phyloP scores from a whole-genome alignment of 2,329 filamentous ascomycete genomes.

The Coniochaeta prunicola region DNA sequence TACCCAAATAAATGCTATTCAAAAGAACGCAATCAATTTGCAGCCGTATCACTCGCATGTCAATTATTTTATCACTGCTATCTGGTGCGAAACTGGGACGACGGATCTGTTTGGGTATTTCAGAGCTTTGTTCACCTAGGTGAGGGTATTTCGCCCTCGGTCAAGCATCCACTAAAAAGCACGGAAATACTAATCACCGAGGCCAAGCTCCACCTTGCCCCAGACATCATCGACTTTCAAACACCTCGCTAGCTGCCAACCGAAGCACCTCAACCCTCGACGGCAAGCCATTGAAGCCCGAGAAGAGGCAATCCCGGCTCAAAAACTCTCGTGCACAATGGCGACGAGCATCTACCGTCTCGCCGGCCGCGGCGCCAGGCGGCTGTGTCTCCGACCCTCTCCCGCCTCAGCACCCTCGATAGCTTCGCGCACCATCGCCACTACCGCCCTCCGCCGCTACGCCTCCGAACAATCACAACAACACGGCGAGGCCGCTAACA shows the following conservation, averaged over 20 bases:
- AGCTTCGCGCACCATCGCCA: slow-evolving; percentile 54
- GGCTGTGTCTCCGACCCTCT: slow-evolving; percentile 48
- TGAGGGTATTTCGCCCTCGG: neutral
- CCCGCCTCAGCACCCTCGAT: slow-evolving; percentile 16
- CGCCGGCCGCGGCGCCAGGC: slow-evolving; percentile 60
- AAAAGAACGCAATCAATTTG: neutral
- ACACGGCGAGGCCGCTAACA: slow-evolving; percentile 32
- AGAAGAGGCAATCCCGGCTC: slow-evolving; percentile 17
- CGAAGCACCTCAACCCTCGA: neutral
- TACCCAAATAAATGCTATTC: neutral
- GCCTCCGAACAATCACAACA: slow-evolving; percentile 40
- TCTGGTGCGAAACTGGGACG: neutral
- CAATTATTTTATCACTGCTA: neutral
- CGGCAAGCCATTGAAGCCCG: neutral
- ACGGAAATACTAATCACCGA: slow-evolving; percentile 1
- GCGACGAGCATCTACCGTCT: slow-evolving; percentile 61
- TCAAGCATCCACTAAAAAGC: neutral
- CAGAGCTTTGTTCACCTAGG: neutral
- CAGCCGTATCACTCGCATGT: neutral
- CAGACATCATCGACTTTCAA: neutral
- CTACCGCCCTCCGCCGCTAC: slow-evolving; percentile 54
- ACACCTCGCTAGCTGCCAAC: neutral
- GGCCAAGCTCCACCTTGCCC: neutral
- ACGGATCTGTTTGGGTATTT: neutral
- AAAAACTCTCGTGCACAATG: slow-evolving; percentile 48